Evolutionary conservation across 179 eudicot species (phyloP), one percentile per base, ranked within the genome.

Genomic region (Corrigiola litoralis): DNA sequence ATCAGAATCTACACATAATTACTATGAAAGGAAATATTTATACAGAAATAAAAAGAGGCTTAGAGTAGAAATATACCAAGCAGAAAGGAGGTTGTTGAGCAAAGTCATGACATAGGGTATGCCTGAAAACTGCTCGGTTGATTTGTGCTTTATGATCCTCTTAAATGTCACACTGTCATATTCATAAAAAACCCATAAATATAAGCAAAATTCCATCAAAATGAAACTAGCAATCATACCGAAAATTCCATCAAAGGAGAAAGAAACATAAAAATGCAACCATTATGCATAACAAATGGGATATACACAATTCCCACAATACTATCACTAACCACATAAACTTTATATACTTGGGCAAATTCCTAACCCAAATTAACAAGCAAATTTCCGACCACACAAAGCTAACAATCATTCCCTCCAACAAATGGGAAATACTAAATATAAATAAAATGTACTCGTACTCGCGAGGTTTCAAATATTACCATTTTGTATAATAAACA

Each of bases 51-150:
- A 28, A 11, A 25, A 9, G 24, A 8, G 41, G 12, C 14, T 27
- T 40, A 16, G 13, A 24, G 54, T n/a, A 25, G 27, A 11, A 63
- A 50, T 45, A 58, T 75, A 90, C 97, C 97, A 90, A 32, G 95
- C 88, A 36, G 95, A 85, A 51, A 90, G 89, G 38, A 90, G 80
- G 81, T 85, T 80, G 86, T 90, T 90, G 83, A 90, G 97, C 70
- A 88, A 69, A 51, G 95, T 86, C 95, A 88, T 88, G 61, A 79
- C 85, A 73, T 90, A 88, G 6, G 97, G 95, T 6, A 88, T 57
- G 37, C 97, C 95, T 4, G 97, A 90, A 55, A 90, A 90, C 41
- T 90, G 84, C 67, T 86, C 95, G 0, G 92, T 88, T 2, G 92
- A 84, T 73, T 61, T 88, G 71, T 86, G 73, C 78, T 63, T 77